phyloP scores from a whole-genome alignment of 331 rosid genomes.

The Stylosanthes scabra region DNA sequence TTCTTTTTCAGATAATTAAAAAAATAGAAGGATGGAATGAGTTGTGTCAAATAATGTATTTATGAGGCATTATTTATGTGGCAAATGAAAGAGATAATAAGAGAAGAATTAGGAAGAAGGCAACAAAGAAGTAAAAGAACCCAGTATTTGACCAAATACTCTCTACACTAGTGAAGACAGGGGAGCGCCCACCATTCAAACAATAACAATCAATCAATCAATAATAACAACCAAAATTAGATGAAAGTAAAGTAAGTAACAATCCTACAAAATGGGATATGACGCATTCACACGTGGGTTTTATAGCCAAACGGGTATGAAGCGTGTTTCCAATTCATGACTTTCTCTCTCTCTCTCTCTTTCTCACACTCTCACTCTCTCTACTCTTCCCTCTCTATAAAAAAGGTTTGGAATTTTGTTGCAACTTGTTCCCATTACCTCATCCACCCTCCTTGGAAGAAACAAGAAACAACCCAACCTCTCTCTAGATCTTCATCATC shows the following conservation, averaged over 20 bases:
- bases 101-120: neutral
- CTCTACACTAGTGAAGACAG: neutral
- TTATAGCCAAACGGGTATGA: neutral
- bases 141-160: slow-evolving; percentile 48
- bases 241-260: neutral
- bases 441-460: neutral
- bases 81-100: neutral
- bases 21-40: too few relatives aligned
- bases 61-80: slow-evolving; percentile 26
- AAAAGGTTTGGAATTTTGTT: neutral
- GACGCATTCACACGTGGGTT: slow-evolving; percentile 45
- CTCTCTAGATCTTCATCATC: neutral
- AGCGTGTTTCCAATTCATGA: slow-evolving; percentile 33
- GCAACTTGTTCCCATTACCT: neutral
- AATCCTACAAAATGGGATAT: slow-evolving; percentile 19
- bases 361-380: too few relatives aligned
- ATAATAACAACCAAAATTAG: too few relatives aligned
- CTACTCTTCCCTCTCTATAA: slow-evolving; percentile 4
- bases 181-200: slow-evolving; percentile 17
- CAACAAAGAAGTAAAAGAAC: slow-evolving; percentile 24
- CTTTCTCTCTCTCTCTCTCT: neutral
- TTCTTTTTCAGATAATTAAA: too few relatives aligned
- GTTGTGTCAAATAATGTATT: too few relatives aligned
- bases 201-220: neutral
- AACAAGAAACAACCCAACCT: neutral